Evolutionary conservation across 768 basidiomycete species (phyloP).

Genomic region (Amyloporia xantha): DNA sequence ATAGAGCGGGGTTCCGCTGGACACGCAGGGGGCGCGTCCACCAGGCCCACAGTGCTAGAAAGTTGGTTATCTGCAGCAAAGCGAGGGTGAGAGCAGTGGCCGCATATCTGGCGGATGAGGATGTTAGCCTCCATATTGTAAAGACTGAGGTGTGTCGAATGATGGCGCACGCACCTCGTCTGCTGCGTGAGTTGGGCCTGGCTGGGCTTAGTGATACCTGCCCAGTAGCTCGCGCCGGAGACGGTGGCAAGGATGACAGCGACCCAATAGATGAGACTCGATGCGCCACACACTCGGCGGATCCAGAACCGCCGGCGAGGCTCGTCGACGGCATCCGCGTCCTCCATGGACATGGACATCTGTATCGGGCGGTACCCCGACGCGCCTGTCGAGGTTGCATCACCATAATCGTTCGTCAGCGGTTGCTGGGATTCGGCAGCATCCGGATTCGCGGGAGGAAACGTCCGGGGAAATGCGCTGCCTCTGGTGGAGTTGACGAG

Average conservation of each 20-base stretch:
- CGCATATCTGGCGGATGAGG: not conserved
- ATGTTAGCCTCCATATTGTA: not conserved
- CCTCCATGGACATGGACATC: not conserved
- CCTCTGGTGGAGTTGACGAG: conserved; percentile 5
- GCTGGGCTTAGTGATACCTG: conserved; percentile 1
- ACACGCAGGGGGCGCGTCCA: conserved; percentile 7
- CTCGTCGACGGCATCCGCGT: not conserved
- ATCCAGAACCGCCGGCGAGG: conserved; percentile 3
- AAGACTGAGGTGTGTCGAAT: not conserved
- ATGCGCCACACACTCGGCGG: not conserved
- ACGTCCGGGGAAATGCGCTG: not conserved
- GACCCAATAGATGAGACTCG: not conserved
- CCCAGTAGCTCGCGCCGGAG: conserved; percentile 2
- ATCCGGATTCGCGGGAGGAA: not conserved
- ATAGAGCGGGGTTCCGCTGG: not conserved
- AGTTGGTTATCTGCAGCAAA: not conserved
- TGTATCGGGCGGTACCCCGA: not conserved
- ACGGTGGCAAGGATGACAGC: conserved; percentile 1
- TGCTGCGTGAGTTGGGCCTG: not conserved
- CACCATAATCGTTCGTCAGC: not conserved
- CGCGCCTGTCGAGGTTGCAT: not conserved
- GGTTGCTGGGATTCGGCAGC: not conserved
- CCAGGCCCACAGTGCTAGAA: conserved; percentile 2
- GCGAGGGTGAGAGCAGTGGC: conserved; percentile 2
- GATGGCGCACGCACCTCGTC: conserved; percentile 3